Conservation (phyloP, 352 stramenopile genomes). For the Phytophthora quininea region DNA sequence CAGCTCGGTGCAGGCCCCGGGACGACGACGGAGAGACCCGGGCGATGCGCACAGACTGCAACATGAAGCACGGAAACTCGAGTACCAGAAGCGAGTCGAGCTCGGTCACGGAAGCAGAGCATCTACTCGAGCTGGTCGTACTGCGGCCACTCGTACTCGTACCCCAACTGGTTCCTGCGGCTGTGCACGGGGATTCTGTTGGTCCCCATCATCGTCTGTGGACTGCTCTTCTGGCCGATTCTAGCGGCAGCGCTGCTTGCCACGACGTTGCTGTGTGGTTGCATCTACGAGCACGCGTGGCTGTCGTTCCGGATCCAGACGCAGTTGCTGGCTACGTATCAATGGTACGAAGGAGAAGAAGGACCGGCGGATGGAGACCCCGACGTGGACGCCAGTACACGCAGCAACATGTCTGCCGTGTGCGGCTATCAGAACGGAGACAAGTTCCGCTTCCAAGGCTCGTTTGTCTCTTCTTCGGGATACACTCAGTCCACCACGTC, state of each 20-base stretch:
- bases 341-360: slow-evolving; percentile 50
- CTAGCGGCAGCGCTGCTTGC: slow-evolving; percentile 34
- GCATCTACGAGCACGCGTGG: slow-evolving; percentile 63
- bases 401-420: slow-evolving; percentile 8
- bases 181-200: slow-evolving; percentile 35
- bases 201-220: slow-evolving; percentile 35
- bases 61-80: slow-evolving; percentile 16
- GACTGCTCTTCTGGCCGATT: slow-evolving; percentile 44
- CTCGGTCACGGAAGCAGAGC: slow-evolving; percentile 45
- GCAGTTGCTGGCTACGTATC: slow-evolving; percentile 46
- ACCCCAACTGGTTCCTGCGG: slow-evolving; percentile 44
- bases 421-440: slow-evolving; percentile 33
- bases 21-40: too few relatives aligned
- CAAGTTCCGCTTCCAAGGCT: slow-evolving; percentile 40
- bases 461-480: slow-evolving; percentile 30
- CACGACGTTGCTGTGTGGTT: slow-evolving; percentile 39
- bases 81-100: slow-evolving; percentile 16
- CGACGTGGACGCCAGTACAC: slow-evolving; percentile 20
- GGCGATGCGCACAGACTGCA: too few relatives aligned
- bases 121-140: slow-evolving; percentile 48
- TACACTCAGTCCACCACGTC: slow-evolving; percentile 44
- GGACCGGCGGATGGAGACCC: slow-evolving; percentile 3
- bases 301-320: slow-evolving; percentile 56
- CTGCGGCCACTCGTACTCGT: slow-evolving; percentile 39
- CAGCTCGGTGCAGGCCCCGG: too few relatives aligned